Base-by-base conservation (phyloP, 345 rosid species). In the Eucalyptus pauciflora region DNA sequence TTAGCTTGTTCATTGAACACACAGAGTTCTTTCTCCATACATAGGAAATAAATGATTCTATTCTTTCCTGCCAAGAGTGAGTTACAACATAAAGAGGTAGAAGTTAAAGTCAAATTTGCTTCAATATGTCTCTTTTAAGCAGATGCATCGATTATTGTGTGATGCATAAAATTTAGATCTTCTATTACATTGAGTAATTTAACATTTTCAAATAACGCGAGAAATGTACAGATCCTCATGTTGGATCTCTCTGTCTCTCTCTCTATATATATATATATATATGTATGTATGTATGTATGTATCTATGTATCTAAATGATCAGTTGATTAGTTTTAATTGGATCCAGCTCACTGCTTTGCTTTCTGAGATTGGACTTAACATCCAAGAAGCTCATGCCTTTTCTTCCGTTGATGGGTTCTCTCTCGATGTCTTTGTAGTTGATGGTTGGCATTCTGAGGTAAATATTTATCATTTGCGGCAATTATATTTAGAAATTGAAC, bases 371-470 rank as follows among this genome's bases (percentile, higher is more conserved):
- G 99, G 99, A 62, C 92, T 98, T 91, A 97, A 97, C 92, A 98
- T 98, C 89, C 95, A 96, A 94, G 99, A 98, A 91, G 98, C 99
- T 90, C 99, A 96, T 92, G 99, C 97, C n/a, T 98, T 98, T 93
- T 98, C 99, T 50, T 96, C 98, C 4, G 94, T 81, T n/a, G 99
- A 98, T 93, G 99, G 99, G 88, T 98, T 90, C 94, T 98, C 99
- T 87, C 92, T 97, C 37, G 98, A 98, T 90, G 98, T 97, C 87
- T 97, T 98, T 90, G 99, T 98, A 89, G 98, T 98, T 94, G 99
- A 96, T 90, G 99, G 99, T 89, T 98, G 98, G 99, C 94, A 93
- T 6, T 93, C 92, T 90, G 98, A 97, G 98, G 99, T 97, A 94
- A 46, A 71, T 64, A 87, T 69, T 87, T 86, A 43, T 27, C 86